Evolutionary conservation across 495 filamentous ascomycete genomes (phyloP), one percentile per base, ranked within the genome.

Genomic region (Annulohypoxylon bovei): DNA sequence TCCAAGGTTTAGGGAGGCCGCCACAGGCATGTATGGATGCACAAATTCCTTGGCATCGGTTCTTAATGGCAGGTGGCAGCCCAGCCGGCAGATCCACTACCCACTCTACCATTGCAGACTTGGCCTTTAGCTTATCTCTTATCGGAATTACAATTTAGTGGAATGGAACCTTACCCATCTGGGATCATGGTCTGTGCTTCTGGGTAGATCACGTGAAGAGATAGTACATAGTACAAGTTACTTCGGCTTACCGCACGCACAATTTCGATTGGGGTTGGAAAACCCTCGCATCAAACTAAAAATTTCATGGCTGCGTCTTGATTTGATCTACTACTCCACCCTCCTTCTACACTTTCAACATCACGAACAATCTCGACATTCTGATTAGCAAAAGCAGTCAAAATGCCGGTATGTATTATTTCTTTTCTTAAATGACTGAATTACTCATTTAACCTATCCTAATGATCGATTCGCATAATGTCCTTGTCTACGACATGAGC

Each of bases 361-460:
- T 75, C 75, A 73, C 70, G 70, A 81, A 77, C 67, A 74, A 77
- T 59, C 77, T 71, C 75, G 74, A 76, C 79, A 72, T 77, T 82
- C 74, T 69, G 80, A 77, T 72, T 73, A 74, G 71, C 78, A 80
- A 74, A 76, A 88, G 81, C 82, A 83, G 86, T 89, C 89, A 92
- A 90, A 87, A 93, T 93, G 91, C 91, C 91, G 90, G 91, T 93
- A 88, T 78, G 90, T 86, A 80, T 49, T 57, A 40, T 56, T 30
- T 18, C 8, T 39, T 23, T n/a, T 23, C n/a, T 14, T 27, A 18
- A 40, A 20, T 18, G 11, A 30, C 11, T 30, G 6, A 46, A 28
- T 42, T 52, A 9, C 9, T 25, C 44, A 12, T 12, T 47, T 11
- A 47, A 9, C 23, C 2, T 25, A 0, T 23, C 7, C 2, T 50